Evolutionary conservation across 75 land plant species (phyloP).

Genomic region (Pinus albicaulis): DNA sequence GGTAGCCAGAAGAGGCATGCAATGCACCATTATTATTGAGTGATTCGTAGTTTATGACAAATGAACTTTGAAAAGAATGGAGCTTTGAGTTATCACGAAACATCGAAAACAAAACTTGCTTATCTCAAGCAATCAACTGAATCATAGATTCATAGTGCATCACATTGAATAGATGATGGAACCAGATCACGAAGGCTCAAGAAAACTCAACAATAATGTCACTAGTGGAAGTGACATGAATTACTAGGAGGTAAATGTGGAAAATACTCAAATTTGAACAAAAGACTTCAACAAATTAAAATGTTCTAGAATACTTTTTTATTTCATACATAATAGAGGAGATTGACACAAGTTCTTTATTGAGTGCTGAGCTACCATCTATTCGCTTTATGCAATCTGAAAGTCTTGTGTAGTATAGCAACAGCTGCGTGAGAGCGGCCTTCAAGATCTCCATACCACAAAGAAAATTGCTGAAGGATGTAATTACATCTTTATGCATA

Average conservation of each 20-base stretch:
- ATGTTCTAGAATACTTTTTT: constrained; percentile 92
- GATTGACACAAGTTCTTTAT: constrained; percentile 95
- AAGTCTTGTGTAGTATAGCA: constrained; percentile 94
- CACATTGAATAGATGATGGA: not conserved
- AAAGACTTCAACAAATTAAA: constrained; percentile 23
- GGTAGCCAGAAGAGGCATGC: not conserved
- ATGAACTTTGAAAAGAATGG: not conserved
- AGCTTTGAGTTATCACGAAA: not conserved
- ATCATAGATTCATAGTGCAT: not conserved
- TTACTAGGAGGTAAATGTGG: not conserved
- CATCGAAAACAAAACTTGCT: not conserved
- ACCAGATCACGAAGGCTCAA: not conserved
- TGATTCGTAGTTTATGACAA: not conserved
- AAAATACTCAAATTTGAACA: not conserved
- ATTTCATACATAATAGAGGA: constrained; percentile 96
- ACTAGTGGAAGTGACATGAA: not conserved
- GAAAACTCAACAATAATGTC: not conserved
- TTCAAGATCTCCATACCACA: constrained; percentile 98
- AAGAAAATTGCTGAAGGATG: constrained; percentile 97
- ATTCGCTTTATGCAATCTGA: constrained; percentile 83
- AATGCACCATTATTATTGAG: not conserved
- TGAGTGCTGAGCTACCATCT: constrained; percentile 69
- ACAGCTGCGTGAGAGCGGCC: constrained; percentile 89
- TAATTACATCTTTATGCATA: constrained; percentile 99
- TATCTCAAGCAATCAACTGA: not conserved